A percentile compares a stretch with the other conserved stretches of the same genome.
phyloP scores from a whole-genome alignment of 352 stramenopile genomes.

The Pythium folliculosum region DNA sequence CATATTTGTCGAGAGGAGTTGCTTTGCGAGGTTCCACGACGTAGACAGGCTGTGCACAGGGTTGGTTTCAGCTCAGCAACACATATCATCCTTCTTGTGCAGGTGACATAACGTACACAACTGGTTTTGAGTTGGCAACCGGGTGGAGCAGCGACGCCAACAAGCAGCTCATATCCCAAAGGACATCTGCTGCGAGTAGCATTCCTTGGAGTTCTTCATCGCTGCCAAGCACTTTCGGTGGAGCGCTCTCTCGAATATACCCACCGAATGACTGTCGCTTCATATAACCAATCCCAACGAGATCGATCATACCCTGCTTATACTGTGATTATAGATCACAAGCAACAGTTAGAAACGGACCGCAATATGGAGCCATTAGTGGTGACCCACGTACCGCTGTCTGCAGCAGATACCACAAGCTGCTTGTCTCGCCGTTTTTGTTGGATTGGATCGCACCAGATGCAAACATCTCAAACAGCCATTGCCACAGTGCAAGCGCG shows the following conservation, averaged over 20 bases:
- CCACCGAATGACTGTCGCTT: conserved; percentile 17
- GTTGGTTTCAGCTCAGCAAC: neutral
- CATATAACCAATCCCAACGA: conserved; percentile 14
- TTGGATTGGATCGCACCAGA: conserved; percentile 17
- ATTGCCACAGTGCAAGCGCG: conserved; percentile 62
- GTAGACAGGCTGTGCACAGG: conserved; percentile 1
- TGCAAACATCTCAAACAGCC: conserved; percentile 42
- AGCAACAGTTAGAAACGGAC: neutral
- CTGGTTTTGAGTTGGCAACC: neutral
- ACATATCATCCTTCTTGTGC: neutral
- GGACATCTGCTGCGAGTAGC: conserved; percentile 23
- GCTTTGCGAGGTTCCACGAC: conserved; percentile 17
- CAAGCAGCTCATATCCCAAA: conserved; percentile 25
- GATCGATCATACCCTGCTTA: conserved; percentile 23
- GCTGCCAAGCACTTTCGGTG: conserved; percentile 5
- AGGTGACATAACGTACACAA: conserved; percentile 2
- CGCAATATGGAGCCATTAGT: neutral
- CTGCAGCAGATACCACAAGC: conserved; percentile 64
- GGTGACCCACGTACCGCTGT: conserved; percentile 32
- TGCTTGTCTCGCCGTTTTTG: conserved; percentile 24
- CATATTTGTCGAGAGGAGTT: conserved; percentile 11
- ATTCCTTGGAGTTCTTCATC: conserved; percentile 20
- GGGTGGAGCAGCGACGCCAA: conserved; percentile 9
- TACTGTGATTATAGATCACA: conserved; percentile 15
- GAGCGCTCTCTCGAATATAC: conserved; percentile 25